Base-by-base conservation (phyloP, 2,329 filamentous ascomycete species). In the Nothophaeocryptopus gaeumannii region DNA sequence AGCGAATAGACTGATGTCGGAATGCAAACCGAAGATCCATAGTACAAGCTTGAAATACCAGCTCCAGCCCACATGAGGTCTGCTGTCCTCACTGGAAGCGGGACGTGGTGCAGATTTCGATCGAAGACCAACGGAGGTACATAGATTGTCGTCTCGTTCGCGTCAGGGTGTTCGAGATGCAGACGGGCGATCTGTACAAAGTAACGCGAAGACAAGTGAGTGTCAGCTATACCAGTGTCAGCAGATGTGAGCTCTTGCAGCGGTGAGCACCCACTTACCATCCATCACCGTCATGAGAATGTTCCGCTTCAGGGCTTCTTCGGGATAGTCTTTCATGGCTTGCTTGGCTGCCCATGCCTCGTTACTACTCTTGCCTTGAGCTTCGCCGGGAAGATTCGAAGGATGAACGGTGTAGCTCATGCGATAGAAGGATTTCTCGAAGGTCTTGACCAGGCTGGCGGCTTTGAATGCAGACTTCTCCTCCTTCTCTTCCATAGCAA, bases 1-100 rank as follows among this genome's bases (percentile, higher is more conserved):
- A 88, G 67, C 5, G 85, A 88, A 63, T 88, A 89, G 31, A 88
- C 85, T 0, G 85, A 88, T 0, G 85, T 88, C 2, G 85, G 85
- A 10, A 85, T 85, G 12, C 83, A 79, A 51, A 88, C 80, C 11
- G 74, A 74, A 0, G 84, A 86, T 41, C 79, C 78, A 8, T 72
- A 71, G 67, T 86, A 86, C 32, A 86, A 74, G 43, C 83, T 84
- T 30, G 85, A 88, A 56, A 88, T 76, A 44, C 85, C 85, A 30
- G 83, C 85, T 34, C 82, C 84, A 50, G 78, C 81, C 85, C 85
- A 89, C 51, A 88, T 74, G 46, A 89, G 77, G 62, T 89, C 85
- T 42, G 84, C 85, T 29, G 86, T 82, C 32, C 85, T 82, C 47
- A 88, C 85, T 32, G 86, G 73, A 13, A 82, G 78, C 11, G 84